phyloP scores from a whole-genome alignment of 495 filamentous ascomycete species.

The Aspergillus indologenus region DNA sequence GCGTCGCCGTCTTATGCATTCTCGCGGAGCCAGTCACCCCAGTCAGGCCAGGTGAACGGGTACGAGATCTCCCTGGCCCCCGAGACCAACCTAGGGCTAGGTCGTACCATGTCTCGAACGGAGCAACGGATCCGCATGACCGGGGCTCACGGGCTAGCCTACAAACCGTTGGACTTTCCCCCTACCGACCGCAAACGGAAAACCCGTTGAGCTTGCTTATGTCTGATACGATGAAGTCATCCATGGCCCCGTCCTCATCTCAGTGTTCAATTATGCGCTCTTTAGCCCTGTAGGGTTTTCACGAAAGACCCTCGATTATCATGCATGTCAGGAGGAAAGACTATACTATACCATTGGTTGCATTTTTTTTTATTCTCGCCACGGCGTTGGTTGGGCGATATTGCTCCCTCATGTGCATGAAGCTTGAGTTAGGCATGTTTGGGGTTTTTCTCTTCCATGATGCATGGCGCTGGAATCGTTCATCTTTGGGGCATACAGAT shows the following conservation, averaged over 20 bases:
- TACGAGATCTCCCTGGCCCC: slow-evolving; percentile 41
- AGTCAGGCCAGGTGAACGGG: slow-evolving; percentile 28
- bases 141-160: slow-evolving; percentile 41
- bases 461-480: too few species aligned
- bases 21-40: slow-evolving; percentile 32
- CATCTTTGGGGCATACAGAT: too few species aligned
- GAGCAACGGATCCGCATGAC: slow-evolving; percentile 41
- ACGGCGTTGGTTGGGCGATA: too few species aligned
- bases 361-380: too few species aligned
- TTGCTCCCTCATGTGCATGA: too few species aligned
- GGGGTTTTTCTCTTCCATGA: too few species aligned
- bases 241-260: too few species aligned
- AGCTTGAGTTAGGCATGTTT: too few species aligned
- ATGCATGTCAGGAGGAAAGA: neutral
- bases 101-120: slow-evolving; percentile 40
- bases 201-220: neutral
- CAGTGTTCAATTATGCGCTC: too few species aligned
- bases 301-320: neutral
- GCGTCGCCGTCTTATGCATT: slow-evolving; percentile 21
- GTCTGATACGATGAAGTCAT: too few species aligned
- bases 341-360: too few species aligned
- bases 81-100: slow-evolving; percentile 34
- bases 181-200: slow-evolving; percentile 22
- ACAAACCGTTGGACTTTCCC: slow-evolving; percentile 38
- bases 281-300: too few species aligned